Percentiles rank a stretch among this genome's conserved stretches.
phyloP scores from a whole-genome alignment of 2,329 filamentous ascomycete genomes.

The Magnaporthales sp. region DNA sequence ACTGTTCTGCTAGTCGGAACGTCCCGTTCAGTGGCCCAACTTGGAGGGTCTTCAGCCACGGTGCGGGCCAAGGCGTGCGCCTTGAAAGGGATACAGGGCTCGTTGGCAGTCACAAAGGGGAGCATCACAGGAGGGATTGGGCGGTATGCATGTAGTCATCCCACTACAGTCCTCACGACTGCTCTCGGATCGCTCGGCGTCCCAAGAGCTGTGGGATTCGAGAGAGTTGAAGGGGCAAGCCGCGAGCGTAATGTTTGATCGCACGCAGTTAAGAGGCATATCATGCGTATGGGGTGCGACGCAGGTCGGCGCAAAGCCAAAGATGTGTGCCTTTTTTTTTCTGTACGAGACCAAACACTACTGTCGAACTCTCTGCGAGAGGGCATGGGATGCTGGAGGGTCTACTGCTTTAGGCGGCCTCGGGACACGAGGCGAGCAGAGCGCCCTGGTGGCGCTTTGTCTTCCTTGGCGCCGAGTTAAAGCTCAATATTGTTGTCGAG shows the following conservation, averaged over 20 bases:
- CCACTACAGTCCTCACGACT: constrained; percentile 8
- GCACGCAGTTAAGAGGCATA: background rate
- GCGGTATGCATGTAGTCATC: constrained; percentile 6
- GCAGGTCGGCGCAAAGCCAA: background rate
- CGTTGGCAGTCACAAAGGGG: background rate
- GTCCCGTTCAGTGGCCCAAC: background rate
- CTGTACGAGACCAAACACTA: background rate
- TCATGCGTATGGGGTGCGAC: background rate
- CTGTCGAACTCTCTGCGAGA: background rate
- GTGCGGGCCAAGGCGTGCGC: background rate
- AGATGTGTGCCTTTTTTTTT: background rate
- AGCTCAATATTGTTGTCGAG: constrained; percentile 19
- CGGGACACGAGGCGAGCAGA: constrained; percentile 3
- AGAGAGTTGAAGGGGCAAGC: background rate
- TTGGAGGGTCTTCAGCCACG: background rate
- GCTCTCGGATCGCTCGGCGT: background rate
- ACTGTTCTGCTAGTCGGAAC: background rate
- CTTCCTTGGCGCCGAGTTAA: background rate
- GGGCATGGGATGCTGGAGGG: constrained; percentile 11
- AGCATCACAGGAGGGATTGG: constrained; percentile 1
- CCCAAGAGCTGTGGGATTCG: background rate
- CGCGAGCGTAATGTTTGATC: background rate
- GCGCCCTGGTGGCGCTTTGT: constrained; percentile 19
- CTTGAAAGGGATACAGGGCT: background rate
- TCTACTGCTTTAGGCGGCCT: constrained; percentile 5